Conservation (phyloP, 1,284 basidiomycete species). For the Irpex sp. region DNA sequence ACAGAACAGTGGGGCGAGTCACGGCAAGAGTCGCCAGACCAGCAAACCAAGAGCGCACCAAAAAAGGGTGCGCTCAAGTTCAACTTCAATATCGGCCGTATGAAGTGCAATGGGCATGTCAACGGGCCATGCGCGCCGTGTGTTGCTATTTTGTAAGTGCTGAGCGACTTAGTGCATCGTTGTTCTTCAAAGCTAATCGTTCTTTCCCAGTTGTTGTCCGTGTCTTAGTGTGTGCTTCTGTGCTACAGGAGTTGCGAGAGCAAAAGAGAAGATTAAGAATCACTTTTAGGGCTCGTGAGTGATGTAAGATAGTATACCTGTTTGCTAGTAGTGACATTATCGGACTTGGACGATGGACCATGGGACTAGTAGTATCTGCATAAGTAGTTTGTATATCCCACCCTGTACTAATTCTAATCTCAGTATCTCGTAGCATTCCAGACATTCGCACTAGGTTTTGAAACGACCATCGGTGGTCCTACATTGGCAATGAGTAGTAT, state of each 20-base stretch:
- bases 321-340: too few relatives aligned
- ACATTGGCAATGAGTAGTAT: neutral
- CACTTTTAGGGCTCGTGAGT: neutral
- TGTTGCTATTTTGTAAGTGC: neutral
- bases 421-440: too few relatives aligned
- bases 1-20: neutral
- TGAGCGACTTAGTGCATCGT: neutral
- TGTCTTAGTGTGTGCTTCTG: neutral
- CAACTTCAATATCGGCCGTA: neutral
- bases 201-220: neutral
- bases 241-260: neutral
- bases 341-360: too few relatives aligned
- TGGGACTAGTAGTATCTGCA: too few relatives aligned
- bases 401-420: too few relatives aligned
- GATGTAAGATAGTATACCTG: too few relatives aligned
- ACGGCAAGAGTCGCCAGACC: neutral
- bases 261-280: neutral
- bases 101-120: neutral
- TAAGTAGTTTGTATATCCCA: too few relatives aligned
- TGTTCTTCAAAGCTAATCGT: neutral
- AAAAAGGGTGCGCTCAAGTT: neutral
- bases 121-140: neutral
- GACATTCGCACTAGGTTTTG: too few relatives aligned
- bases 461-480: too few relatives aligned
- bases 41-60: neutral